A percentile compares a stretch with the other conserved stretches of the same genome.
Evolutionary conservation across 768 basidiomycete genomes (phyloP).

Genomic region (Tricholoma matsutake): DNA sequence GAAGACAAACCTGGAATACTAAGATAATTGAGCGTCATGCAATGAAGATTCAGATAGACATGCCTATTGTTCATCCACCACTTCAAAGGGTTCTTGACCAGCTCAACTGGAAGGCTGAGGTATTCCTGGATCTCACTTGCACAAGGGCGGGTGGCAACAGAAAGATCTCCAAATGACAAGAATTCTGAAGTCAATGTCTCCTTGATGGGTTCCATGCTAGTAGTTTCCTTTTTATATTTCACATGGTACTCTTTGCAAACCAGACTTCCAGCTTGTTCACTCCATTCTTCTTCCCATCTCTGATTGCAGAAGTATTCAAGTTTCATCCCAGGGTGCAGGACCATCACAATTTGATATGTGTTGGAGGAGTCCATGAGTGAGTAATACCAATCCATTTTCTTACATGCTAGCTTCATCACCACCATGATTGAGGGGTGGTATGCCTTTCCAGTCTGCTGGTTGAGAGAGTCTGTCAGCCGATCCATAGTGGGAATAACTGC

Average conservation of each 20-base stretch:
- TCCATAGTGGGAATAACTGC: slow-evolving; percentile 9
- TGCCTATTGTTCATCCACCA: neutral
- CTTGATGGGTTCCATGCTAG: neutral
- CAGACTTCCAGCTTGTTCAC: neutral
- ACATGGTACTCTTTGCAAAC: neutral
- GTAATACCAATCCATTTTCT: slow-evolving; percentile 26
- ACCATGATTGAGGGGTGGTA: too few species aligned
- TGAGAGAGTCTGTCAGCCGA: neutral
- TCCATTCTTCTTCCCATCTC: too few species aligned
- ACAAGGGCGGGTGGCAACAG: neutral
- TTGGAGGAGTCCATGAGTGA: too few species aligned
- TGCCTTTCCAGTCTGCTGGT: too few species aligned
- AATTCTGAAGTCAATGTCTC: neutral
- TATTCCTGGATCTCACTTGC: neutral
- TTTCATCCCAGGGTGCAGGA: slow-evolving; percentile 33
- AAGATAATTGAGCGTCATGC: neutral
- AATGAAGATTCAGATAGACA: neutral
- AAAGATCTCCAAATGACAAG: neutral
- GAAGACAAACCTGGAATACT: neutral
- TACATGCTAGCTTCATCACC: slow-evolving; percentile 17
- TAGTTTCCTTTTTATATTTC: neutral
- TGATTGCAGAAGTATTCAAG: slow-evolving; percentile 27
- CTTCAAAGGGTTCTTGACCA: too few species aligned
- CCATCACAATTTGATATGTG: slow-evolving; percentile 27
- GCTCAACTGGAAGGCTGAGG: neutral